Percentiles rank a stretch among this genome's conserved stretches.
Conservation (phyloP, 2,329 filamentous ascomycete species). For the Cytospora paraplurivora region DNA sequence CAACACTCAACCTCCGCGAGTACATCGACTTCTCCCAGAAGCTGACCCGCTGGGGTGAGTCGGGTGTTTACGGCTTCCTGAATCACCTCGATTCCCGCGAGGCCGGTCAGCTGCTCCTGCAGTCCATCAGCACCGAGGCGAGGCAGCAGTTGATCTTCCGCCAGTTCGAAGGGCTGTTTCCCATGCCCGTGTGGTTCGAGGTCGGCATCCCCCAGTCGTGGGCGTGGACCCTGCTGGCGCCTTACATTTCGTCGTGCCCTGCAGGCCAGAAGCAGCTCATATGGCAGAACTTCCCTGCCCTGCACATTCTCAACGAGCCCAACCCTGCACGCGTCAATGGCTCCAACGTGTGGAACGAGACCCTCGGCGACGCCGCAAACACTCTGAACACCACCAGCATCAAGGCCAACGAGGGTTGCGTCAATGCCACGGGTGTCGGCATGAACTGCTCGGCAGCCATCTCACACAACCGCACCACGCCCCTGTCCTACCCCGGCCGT, state of each 20-base stretch:
- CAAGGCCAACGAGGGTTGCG: constrained; percentile 52
- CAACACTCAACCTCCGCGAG: constrained; percentile 71
- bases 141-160: constrained; percentile 85
- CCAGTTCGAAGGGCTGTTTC: constrained; percentile 77
- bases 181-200: constrained; percentile 83
- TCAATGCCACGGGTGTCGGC: constrained; percentile 55
- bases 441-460: constrained; percentile 66
- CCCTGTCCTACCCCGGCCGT: constrained; percentile 74
- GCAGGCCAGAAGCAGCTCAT: constrained; percentile 70
- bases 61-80: constrained; percentile 79
- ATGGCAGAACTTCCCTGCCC: constrained; percentile 82
- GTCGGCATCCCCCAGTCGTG: constrained; percentile 80
- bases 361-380: constrained; percentile 59
- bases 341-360: constrained; percentile 64
- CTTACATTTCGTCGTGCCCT: constrained; percentile 78
- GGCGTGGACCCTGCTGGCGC: constrained; percentile 80
- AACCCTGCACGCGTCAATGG: constrained; percentile 70
- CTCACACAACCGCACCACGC: constrained; percentile 67
- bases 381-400: constrained; percentile 54
- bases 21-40: constrained; percentile 85
- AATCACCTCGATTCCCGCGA: constrained; percentile 76
- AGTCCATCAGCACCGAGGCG: constrained; percentile 77
- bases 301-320: constrained; percentile 74
- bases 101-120: constrained; percentile 70
- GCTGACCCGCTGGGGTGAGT: constrained; percentile 79